Percentiles rank a stretch among this genome's conserved stretches.
Conservation (phyloP, 305 asterid species). For the Fraxinus dipetala region DNA sequence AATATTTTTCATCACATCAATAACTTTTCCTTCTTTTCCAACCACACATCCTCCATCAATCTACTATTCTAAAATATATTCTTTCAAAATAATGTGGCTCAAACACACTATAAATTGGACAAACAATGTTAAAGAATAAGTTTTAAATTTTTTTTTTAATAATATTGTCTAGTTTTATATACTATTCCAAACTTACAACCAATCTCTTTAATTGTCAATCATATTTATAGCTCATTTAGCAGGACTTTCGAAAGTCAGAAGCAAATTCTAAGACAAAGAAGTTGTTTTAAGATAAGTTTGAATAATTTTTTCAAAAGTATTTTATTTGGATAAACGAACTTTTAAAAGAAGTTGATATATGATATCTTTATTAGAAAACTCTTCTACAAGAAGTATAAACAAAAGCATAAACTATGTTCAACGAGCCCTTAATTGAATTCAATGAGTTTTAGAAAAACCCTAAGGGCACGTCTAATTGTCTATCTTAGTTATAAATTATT, state of each 20-base stretch:
- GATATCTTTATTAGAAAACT: too few relatives aligned
- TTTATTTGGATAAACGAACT: too few relatives aligned
- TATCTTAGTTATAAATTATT: background rate
- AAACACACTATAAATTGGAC: background rate
- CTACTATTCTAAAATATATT: too few relatives aligned
- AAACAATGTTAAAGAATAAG: background rate
- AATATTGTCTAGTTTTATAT: background rate
- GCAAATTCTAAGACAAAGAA: background rate
- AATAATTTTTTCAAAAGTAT: background rate
- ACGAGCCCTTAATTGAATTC: background rate
- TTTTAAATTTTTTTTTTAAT: background rate
- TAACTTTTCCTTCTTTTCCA: too few relatives aligned
- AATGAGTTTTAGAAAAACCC: background rate
- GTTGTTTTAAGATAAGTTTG: background rate
- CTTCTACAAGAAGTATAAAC: too few relatives aligned
- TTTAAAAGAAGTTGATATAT: too few relatives aligned
- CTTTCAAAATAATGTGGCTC: too few relatives aligned
- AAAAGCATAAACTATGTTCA: background rate
- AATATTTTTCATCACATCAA: too few relatives aligned
- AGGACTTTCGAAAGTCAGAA: background rate
- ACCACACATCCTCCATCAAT: too few relatives aligned
- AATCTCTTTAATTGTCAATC: background rate
- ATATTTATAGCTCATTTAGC: too few relatives aligned
- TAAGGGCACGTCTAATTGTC: background rate
- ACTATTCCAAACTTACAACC: background rate